Evolutionary conservation across 441 rosid genomes (phyloP), one percentile per base, ranked within the genome.

Genomic region (Adansonia madagascariensis): DNA sequence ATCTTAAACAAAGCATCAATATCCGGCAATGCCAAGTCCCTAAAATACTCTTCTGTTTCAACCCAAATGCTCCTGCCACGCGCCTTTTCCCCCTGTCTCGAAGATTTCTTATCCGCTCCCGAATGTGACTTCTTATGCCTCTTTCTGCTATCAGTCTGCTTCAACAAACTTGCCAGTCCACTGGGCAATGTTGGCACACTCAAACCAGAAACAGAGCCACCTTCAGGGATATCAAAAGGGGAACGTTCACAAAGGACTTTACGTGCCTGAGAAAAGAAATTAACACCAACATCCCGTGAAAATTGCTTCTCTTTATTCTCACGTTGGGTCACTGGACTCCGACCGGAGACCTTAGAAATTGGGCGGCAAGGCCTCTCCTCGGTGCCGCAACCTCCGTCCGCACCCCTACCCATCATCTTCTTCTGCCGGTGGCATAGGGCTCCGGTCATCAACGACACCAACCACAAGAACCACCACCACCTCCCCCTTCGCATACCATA

Each of bases 321-420:
- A 65, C 61, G 11, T 31, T 43, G 76, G 22, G 24, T 24, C 70
- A 27, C 84, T 78, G 74, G 81, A 68, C 52, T 73, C 50, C 75
- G 80, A 9, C 62, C 47, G 78, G 80, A 77, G 78, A 77, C 85
- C 81, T 84, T 87, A 76, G 88, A 79, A 83, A 83, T 62, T 11
- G 85, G 87, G 75, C 85, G 89, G 80, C 80, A 90, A 80, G 86
- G 84, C 85, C 82, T 87, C 89, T 96, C 96, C 78, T 86, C 95
- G 11, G 91, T 82, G 81, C 97, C 97, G 69, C 94, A 91, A 77
- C 98, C 97, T 78, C 97, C 89, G 66, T 88, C 95, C 84, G 90
- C 92, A 81, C 94, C 92, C 92, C 31, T 27, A 27, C 94, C 93
- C 96, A 89, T 91, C 97, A 91, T 91, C 91, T 91, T 90, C 88